Conservation (phyloP, 768 basidiomycete species). For the Roridomyces roridus region DNA sequence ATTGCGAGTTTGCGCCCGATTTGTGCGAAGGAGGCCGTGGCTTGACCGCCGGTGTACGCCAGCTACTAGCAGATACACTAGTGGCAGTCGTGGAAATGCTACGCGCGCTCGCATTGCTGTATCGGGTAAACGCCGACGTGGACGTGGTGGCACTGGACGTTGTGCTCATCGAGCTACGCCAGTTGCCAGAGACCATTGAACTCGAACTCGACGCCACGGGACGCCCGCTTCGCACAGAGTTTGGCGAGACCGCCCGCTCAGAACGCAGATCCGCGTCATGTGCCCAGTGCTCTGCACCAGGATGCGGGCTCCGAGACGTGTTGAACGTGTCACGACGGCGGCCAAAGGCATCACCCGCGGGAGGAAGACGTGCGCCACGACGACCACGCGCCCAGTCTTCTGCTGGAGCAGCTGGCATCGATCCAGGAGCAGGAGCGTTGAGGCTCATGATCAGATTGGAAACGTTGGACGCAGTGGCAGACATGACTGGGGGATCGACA, state of each 20-base stretch:
- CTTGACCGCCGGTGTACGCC: constrained; percentile 58
- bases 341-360: constrained; percentile 5
- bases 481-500: constrained; percentile 45
- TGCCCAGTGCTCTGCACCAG: constrained; percentile 39
- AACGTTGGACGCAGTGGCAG: constrained; percentile 80
- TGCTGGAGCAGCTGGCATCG: constrained; percentile 27
- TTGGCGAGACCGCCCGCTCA: constrained; percentile 62
- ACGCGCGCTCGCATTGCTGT: constrained; percentile 75
- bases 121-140: constrained; percentile 76
- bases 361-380: constrained; percentile 8
- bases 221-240: constrained; percentile 61
- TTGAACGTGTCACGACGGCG: constrained; percentile 35
- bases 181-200: constrained; percentile 71
- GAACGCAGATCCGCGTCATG: constrained; percentile 37
- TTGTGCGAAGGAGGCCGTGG: constrained; percentile 14
- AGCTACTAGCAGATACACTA: constrained; percentile 75
- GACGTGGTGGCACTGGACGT: constrained; percentile 72
- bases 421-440: constrained; percentile 47
- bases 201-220: constrained; percentile 63
- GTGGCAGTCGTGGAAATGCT: constrained; percentile 85
- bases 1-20: constrained; percentile 10
- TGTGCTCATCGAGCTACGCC: constrained; percentile 81
- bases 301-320: constrained; percentile 35
- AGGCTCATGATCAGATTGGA: constrained; percentile 76
- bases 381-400: constrained; percentile 18